Percentiles rank a stretch among this genome's conserved stretches.
Evolutionary conservation across 2,329 filamentous ascomycete species (phyloP).

Genomic region (Diaporthe capsici): DNA sequence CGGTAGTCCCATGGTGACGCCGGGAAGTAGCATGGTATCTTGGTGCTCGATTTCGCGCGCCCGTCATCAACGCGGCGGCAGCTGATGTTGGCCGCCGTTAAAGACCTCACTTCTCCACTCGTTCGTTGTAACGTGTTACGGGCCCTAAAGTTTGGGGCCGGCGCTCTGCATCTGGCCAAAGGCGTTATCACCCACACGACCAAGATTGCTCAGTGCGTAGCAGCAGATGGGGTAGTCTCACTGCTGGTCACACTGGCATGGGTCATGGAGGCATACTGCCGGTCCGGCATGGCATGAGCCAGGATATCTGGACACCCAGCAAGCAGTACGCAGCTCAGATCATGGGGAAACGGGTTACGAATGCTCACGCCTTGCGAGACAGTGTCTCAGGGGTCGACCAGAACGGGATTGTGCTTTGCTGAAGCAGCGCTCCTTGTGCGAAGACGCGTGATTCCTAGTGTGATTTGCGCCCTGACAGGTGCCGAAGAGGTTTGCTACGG

Average conservation of each 20-base stretch:
- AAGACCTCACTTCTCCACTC: slow-evolving; percentile 31
- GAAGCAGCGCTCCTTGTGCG: slow-evolving; percentile 39
- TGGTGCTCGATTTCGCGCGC: slow-evolving; percentile 1
- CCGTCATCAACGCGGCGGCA: slow-evolving; percentile 13
- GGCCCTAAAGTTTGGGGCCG: slow-evolving; percentile 39
- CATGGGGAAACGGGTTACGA: slow-evolving; percentile 8
- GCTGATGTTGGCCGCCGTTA: slow-evolving; percentile 18
- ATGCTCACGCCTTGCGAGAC: slow-evolving; percentile 38
- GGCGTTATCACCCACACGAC: slow-evolving; percentile 32
- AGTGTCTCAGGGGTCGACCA: slow-evolving; percentile 37
- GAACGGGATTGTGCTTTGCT: slow-evolving; percentile 34
- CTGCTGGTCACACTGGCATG: slow-evolving; percentile 36
- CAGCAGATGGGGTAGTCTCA: slow-evolving; percentile 34
- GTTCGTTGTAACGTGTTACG: slow-evolving; percentile 38
- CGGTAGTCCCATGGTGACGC: slow-evolving; percentile 24
- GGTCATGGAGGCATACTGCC: slow-evolving; percentile 20
- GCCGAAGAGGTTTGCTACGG: slow-evolving; percentile 41
- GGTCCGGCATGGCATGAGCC: slow-evolving; percentile 25
- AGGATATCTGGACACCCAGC: slow-evolving; percentile 2
- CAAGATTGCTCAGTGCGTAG: slow-evolving; percentile 35
- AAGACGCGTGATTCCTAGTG: slow-evolving; percentile 39
- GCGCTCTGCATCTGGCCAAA: slow-evolving; percentile 34
- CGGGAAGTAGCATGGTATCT: slow-evolving; percentile 35
- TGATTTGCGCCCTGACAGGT: slow-evolving; percentile 39
- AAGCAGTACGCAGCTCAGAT: slow-evolving; percentile 8